Base-by-base conservation (phyloP, 2,329 filamentous ascomycete species). In the Onygenales sp. region DNA sequence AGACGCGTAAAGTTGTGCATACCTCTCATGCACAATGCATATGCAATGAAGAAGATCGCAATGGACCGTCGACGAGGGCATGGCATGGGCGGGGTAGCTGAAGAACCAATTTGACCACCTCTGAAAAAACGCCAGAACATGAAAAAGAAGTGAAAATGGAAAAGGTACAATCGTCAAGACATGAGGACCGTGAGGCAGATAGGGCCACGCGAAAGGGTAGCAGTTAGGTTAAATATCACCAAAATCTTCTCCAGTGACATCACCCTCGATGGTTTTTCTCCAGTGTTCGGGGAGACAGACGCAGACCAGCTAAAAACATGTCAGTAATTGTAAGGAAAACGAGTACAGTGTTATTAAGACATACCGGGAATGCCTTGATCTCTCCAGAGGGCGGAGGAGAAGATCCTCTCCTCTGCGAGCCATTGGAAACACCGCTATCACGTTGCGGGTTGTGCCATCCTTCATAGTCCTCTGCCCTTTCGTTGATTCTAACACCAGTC, bases 231-330 rank as follows among this genome's bases (percentile, higher is more conserved):
- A 56, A 57, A 53, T 62, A 52, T 57, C 54, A 56, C 63, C 56
- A 53, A 48, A 51, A 55, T 44, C 10, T n/a, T 42, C 21, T 10
- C 36, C 37, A 11, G 37, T 17, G 11, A 39, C 42, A 53, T 96
- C 91, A 55, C 90, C 89, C 59, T 97, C 92, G 62, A 97, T 95
- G 2, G 92, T 97, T 73, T 93, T 95, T 65, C 85, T 84, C 92
- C 92, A 98, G 70, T 96, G 91, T 65, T 95, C 88, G 31, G 92
- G 93, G 34, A 95, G 76, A 70, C 93, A 97, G 42, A 97, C 89
- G 66, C 92, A 98, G 49, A 98, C 92, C 58, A 98, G 78, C 44
- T 70, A 52, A 7, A 36, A 37, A 17, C 11, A 27, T 36, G 14
- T 51, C 17, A 33, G 11, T 13, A 13, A 44, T 14, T 39, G 14